phyloP scores from a whole-genome alignment of 2,329 filamentous ascomycete genomes.

The Ascocoryne sarcoides region DNA sequence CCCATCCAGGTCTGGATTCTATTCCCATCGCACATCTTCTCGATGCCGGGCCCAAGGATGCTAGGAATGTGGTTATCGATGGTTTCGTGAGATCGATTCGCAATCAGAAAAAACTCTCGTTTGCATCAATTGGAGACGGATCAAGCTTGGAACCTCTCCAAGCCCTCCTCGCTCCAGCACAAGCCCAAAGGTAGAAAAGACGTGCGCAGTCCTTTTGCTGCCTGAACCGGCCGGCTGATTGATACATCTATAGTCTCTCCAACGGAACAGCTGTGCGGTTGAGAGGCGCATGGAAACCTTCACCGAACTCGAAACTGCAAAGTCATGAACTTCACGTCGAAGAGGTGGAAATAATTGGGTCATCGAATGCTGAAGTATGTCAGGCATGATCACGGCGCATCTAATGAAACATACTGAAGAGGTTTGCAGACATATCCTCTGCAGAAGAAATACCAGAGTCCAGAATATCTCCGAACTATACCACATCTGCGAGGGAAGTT shows the following conservation, averaged over 20 bases:
- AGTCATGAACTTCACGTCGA: constrained; percentile 73
- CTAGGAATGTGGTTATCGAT: constrained; percentile 50
- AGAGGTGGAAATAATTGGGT: constrained; percentile 60
- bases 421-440: constrained; percentile 69
- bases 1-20: constrained; percentile 26
- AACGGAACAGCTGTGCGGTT: constrained; percentile 75
- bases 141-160: constrained; percentile 73
- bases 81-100: constrained; percentile 80
- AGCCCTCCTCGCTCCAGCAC: constrained; percentile 26
- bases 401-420: constrained; percentile 11
- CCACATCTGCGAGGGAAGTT: constrained; percentile 80
- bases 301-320: constrained; percentile 57
- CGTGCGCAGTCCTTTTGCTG: constrained; percentile 5
- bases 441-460: constrained; percentile 90
- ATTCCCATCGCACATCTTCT: constrained; percentile 47
- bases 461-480: constrained; percentile 79
- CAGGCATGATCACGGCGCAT: no score
- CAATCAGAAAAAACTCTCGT: constrained; percentile 75
- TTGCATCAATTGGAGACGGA: constrained; percentile 81
- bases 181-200: constrained; percentile 19
- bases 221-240: constrained; percentile 6
- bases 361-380: constrained; percentile 70
- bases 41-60: constrained; percentile 38
- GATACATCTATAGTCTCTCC: constrained; percentile 50
- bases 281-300: constrained; percentile 67